Conservation (phyloP, 352 stramenopile species). For the Globisporangium echinulatum region DNA sequence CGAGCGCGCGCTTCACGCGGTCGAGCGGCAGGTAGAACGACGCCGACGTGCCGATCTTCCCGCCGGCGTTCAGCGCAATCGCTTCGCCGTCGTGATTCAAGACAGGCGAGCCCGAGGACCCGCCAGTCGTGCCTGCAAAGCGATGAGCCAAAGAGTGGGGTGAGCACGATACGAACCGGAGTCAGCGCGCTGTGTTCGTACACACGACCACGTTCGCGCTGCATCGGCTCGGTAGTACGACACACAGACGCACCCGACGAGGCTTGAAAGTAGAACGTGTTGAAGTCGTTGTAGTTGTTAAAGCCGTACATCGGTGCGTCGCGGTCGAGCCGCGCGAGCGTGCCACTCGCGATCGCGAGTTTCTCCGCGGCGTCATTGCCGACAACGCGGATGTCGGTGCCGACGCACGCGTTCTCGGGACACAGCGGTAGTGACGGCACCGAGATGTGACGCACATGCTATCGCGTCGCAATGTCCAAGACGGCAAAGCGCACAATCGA, state of each 20-base stretch:
- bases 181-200: too few relatives aligned
- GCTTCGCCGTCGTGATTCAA: constrained; percentile 84
- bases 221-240: too few relatives aligned
- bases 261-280: constrained; percentile 92
- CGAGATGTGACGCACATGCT: constrained; percentile 83
- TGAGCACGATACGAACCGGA: too few relatives aligned
- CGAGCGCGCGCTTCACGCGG: constrained; percentile 83
- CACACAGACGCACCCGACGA: constrained; percentile 41
- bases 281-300: constrained; percentile 92
- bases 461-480: background rate
- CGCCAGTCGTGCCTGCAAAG: constrained; percentile 59
- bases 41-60: constrained; percentile 78
- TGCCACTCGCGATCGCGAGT: constrained; percentile 87
- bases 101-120: constrained; percentile 84
- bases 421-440: constrained; percentile 73
- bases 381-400: constrained; percentile 90
- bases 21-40: constrained; percentile 90
- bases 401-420: constrained; percentile 84
- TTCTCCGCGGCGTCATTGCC: constrained; percentile 92
- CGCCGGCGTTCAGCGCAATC: constrained; percentile 89
- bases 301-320: constrained; percentile 85
- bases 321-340: constrained; percentile 87
- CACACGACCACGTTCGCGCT: too few relatives aligned
- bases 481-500: background rate
- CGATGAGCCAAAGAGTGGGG: constrained; percentile 4